These are phyloP conservation scores for Usnea hakonensis DNA, from an alignment of 495 filamentous ascomycete species.

Conservation along the genomic window DNA sequence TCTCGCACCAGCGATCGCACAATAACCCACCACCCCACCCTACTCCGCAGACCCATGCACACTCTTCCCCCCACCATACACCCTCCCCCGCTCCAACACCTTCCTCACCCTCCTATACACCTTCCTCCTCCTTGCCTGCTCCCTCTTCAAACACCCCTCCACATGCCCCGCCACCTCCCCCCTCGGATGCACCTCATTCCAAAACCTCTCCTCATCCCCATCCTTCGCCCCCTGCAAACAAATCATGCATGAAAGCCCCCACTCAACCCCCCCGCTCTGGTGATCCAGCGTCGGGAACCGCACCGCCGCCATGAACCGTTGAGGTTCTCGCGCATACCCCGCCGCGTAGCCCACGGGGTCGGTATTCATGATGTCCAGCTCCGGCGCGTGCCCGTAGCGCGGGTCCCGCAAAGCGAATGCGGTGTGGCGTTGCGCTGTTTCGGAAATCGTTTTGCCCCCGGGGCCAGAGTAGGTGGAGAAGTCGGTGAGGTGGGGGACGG, in stretches of 20 bases:
- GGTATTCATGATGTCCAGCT: not conserved
- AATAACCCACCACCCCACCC: no score
- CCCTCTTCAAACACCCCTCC: not conserved
- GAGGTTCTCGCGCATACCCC: not conserved
- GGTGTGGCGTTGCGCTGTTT: not conserved
- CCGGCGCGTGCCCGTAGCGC: not conserved
- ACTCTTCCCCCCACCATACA: no score
- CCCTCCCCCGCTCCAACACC: no score
- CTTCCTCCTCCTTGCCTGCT: no score
- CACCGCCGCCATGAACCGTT: not conserved
- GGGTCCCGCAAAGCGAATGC: not conserved
- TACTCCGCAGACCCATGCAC: no score
- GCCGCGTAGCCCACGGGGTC: not conserved
- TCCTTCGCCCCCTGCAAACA: not conserved
- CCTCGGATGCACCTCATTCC: not conserved
- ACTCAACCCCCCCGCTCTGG: not conserved
- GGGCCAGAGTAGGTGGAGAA: no score
- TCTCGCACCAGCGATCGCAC: no score
- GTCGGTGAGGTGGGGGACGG: not conserved
- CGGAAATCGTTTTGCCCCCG: no score
- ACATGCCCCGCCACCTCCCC: not conserved
- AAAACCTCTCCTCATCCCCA: not conserved
- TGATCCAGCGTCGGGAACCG: not conserved
- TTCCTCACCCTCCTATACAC: no score
- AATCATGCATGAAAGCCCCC: not conserved